Evolutionary conservation across 352 stramenopile genomes (phyloP).

Genomic region (Globisporangium middletonii): DNA sequence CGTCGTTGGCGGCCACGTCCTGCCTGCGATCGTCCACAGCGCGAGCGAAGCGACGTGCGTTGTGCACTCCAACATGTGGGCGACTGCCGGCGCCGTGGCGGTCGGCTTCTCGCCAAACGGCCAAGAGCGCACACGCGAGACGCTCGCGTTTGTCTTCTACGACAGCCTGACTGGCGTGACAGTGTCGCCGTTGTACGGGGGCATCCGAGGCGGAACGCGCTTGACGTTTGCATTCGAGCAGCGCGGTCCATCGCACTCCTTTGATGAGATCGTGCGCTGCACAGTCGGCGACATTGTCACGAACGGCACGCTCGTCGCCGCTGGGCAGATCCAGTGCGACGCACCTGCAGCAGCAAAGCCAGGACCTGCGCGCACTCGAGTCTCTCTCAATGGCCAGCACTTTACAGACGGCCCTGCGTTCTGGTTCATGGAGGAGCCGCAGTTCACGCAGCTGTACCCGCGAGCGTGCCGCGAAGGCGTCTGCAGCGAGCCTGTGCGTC

Average conservation of each 20-base stretch:
- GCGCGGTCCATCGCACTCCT: slow-evolving; percentile 3
- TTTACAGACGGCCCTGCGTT: slow-evolving; percentile 28
- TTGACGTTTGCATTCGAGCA: slow-evolving; percentile 21
- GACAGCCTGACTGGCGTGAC: slow-evolving; percentile 4
- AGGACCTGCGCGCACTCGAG: slow-evolving; percentile 8
- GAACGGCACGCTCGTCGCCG: slow-evolving; percentile 2
- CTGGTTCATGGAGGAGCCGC: slow-evolving; percentile 32
- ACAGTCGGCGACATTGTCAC: slow-evolving; percentile 19
- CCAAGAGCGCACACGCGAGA: slow-evolving; percentile 20
- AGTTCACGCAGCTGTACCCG: slow-evolving; percentile 18
- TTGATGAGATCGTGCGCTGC: slow-evolving; percentile 10
- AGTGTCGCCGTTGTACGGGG: slow-evolving; percentile 10
- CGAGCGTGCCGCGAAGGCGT: slow-evolving; percentile 14
- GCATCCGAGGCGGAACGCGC: slow-evolving; percentile 20
- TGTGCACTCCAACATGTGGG: slow-evolving; percentile 18
- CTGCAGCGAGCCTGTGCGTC: slow-evolving; percentile 11
- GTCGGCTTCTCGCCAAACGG: slow-evolving; percentile 34
- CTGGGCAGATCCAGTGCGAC: slow-evolving; percentile 6
- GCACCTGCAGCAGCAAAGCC: slow-evolving; percentile 3
- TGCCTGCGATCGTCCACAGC: slow-evolving; percentile 28
- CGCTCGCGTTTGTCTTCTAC: slow-evolving; percentile 27
- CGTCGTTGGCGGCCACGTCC: slow-evolving; percentile 16
- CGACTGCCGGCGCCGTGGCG: not conserved
- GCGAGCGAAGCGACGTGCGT: slow-evolving; percentile 26
- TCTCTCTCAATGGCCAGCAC: slow-evolving; percentile 38